phyloP scores from a whole-genome alignment of 768 basidiomycete genomes.

The Hypholoma sublateritium region DNA sequence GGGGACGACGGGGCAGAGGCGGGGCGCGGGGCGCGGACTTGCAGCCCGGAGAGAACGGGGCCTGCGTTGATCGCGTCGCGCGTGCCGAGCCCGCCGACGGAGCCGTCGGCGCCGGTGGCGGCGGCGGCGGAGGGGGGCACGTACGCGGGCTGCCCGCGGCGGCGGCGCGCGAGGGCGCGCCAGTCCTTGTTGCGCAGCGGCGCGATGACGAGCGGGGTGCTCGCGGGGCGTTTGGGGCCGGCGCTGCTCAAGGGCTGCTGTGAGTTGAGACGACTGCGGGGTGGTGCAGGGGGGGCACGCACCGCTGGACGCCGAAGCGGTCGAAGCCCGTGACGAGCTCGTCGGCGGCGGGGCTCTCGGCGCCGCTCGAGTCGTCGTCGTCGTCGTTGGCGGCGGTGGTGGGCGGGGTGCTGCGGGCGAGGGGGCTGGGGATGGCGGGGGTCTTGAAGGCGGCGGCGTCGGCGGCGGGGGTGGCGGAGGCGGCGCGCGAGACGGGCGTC shows the following conservation, averaged over 20 bases:
- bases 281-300: conserved; percentile 42
- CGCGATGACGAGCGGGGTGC: conserved; percentile 77
- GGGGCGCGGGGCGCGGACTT: conserved; percentile 37
- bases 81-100: conserved; percentile 76
- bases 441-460: conserved; percentile 55
- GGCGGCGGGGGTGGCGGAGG: conserved; percentile 54
- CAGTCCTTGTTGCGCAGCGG: conserved; percentile 88
- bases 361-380: conserved; percentile 55
- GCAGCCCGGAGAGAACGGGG: conserved; percentile 68
- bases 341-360: conserved; percentile 55
- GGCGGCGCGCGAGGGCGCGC: conserved; percentile 74
- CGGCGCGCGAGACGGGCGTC: conserved; percentile 60
- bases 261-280: conserved; percentile 69
- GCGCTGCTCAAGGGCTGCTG: conserved; percentile 43
- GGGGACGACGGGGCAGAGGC: conserved; percentile 2
- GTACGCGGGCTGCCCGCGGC: conserved; percentile 54
- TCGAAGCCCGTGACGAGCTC: conserved; percentile 75
- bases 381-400: conserved; percentile 19
- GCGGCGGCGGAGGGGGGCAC: conserved; percentile 64
- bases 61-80: conserved; percentile 77
- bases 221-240: conserved; percentile 46
- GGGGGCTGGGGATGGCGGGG: conserved; percentile 65
- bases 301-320: conserved; percentile 81
- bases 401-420: conserved; percentile 40
- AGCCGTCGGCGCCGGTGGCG: conserved; percentile 63